Evolutionary conservation across 768 basidiomycete genomes (phyloP), one percentile per base, ranked within the genome.

Genomic region (Tricholoma terreum): DNA sequence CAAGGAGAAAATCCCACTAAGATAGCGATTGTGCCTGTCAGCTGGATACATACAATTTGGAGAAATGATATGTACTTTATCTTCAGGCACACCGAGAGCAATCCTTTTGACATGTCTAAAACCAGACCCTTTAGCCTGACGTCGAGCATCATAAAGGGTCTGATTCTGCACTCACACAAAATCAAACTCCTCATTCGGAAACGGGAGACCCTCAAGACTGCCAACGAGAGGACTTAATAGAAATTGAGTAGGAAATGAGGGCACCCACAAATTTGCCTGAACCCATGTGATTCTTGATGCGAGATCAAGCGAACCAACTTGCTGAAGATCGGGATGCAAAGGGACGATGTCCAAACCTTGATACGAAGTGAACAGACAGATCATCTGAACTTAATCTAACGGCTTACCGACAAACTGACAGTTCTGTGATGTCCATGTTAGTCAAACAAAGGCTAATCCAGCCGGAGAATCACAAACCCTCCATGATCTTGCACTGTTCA

Each of bases 131-230:
- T 38, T 50, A 50, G 34, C 54, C 30, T 60, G 43, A 58, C 27
- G 19, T 46, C 36, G 45, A 50, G 31, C 50, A 38, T 52, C 15
- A 40, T n/a, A 30, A n/a, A 30, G 34, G 52, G 27, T 33, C 14
- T 27, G 6, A 21, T 30, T 52, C 15, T 45, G 31, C 17, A 73
- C 86, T 66, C 71, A 89, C 86, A 90, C 85, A 67, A 81, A 89
- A 67, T 91, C 89, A 65, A 91, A 91, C 65, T 89, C 84, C 31
- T 84, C 85, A 59, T 84, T 77, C 7, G 78, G 78, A 65, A 91
- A 91, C 0, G 89, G 88, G 52, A 91, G 78, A 0, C 76, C 75
- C 55, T 89, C 85, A 22, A 91, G 73, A 67, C 88, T 89, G 59
- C 7, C 68, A 58, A 56, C 27, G 30, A 30, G 21, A 19, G 50